phyloP scores from a whole-genome alignment of 305 asterid genomes.

The Fraxinus dipetala region DNA sequence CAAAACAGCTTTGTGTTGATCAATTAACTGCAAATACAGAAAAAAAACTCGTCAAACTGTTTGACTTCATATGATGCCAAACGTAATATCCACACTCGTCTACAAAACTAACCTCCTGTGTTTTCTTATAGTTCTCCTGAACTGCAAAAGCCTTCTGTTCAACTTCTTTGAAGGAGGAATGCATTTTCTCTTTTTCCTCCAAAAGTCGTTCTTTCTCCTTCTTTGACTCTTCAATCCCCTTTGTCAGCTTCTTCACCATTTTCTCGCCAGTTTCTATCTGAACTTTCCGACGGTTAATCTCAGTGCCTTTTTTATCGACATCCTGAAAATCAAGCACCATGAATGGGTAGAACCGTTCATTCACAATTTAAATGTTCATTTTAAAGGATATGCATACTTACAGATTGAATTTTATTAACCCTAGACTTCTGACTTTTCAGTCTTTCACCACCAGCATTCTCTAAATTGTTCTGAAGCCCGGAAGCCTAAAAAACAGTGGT shows the following conservation, averaged over 20 bases:
- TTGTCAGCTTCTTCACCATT: slow-evolving; percentile 60
- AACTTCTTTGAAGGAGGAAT: slow-evolving; percentile 63
- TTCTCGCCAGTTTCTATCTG: slow-evolving; percentile 80
- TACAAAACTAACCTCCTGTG: slow-evolving; percentile 57
- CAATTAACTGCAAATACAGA: slow-evolving; percentile 53
- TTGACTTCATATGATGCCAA: background rate
- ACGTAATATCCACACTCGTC: background rate
- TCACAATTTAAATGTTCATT: slow-evolving; percentile 2
- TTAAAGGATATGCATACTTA: slow-evolving; percentile 39
- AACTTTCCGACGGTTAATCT: slow-evolving; percentile 83
- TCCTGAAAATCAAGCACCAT: slow-evolving; percentile 45
- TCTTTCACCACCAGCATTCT: slow-evolving; percentile 93
- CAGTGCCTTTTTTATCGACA: slow-evolving; percentile 68
- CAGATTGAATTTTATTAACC: slow-evolving; percentile 71
- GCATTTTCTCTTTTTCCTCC: slow-evolving; percentile 57
- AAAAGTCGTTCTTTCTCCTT: slow-evolving; percentile 61
- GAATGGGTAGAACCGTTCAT: background rate
- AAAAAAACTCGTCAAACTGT: background rate
- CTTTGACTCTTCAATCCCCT: slow-evolving; percentile 79
- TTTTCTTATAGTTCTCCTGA: slow-evolving; percentile 72
- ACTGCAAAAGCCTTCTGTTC: slow-evolving; percentile 80
- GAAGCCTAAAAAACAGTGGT: slow-evolving; percentile 46
- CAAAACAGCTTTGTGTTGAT: slow-evolving; percentile 65
- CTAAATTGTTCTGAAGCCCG: slow-evolving; percentile 84
- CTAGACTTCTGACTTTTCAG: slow-evolving; percentile 67